phyloP scores from a whole-genome alignment of 495 filamentous ascomycete species.

The Hamigera avellanea region DNA sequence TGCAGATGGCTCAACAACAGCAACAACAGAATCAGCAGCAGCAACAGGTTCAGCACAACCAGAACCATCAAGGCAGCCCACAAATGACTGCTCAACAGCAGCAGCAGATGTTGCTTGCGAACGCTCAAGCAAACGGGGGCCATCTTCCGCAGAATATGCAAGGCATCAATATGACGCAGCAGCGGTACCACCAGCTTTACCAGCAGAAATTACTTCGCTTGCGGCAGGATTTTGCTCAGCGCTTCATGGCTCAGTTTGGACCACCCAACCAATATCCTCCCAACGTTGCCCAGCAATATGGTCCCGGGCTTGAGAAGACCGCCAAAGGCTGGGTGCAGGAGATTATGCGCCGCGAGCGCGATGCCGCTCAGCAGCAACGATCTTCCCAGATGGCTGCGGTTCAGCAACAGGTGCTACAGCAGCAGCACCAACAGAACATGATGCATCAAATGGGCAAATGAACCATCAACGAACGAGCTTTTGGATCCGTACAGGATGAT shows the following conservation, averaged over 20 bases:
- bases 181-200: constrained; percentile 27
- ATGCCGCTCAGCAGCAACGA: constrained; percentile 25
- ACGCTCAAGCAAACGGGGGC: constrained; percentile 30
- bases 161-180: constrained; percentile 16
- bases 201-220: constrained; percentile 25
- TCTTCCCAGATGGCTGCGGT: constrained; percentile 21
- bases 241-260: constrained; percentile 28
- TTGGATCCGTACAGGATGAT: constrained; percentile 2
- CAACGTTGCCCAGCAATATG: constrained; percentile 30
- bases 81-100: constrained; percentile 27
- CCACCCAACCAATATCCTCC: constrained; percentile 31
- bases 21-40: constrained; percentile 21
- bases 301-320: constrained; percentile 22
- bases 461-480: not conserved
- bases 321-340: constrained; percentile 33
- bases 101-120: constrained; percentile 30
- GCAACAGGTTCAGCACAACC: constrained; percentile 20
- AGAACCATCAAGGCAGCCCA: constrained; percentile 21
- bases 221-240: constrained; percentile 28
- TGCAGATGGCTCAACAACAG: constrained; percentile 27
- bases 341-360: constrained; percentile 31
- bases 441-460: constrained; percentile 36
- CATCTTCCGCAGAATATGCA: constrained; percentile 25
- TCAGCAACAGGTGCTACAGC: constrained; percentile 27
- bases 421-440: constrained; percentile 34